Percentiles rank a stretch among this genome's conserved stretches.
These are phyloP conservation scores for Trypanosomatidae sp. DNA, from an alignment of 208 protist species.

Conservation along the genomic window DNA sequence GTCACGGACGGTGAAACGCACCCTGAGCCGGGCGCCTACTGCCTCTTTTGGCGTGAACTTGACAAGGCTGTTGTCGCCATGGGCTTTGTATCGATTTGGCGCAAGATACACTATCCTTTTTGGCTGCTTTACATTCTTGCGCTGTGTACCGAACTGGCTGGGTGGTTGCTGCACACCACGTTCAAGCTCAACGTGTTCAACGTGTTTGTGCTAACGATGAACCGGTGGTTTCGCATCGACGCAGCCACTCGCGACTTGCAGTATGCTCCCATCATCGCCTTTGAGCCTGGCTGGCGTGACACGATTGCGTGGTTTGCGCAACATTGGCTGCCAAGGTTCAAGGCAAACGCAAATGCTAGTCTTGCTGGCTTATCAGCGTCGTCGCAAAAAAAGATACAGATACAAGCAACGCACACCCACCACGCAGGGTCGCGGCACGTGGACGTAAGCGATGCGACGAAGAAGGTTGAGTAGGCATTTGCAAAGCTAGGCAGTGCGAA, in stretches of 20 bases:
- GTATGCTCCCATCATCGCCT: constrained; percentile 81
- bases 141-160: constrained; percentile 55
- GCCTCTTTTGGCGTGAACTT: constrained; percentile 87
- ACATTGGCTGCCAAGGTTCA: constrained; percentile 84
- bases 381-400: constrained; percentile 86
- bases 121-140: constrained; percentile 80
- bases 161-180: constrained; percentile 55
- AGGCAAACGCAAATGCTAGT: constrained; percentile 33
- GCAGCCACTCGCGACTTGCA: constrained; percentile 79
- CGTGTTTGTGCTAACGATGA: constrained; percentile 91
- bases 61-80: constrained; percentile 84
- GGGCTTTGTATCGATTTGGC: constrained; percentile 76
- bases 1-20: constrained; percentile 90
- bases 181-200: constrained; percentile 92
- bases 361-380: constrained; percentile 52
- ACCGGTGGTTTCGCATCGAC: constrained; percentile 90
- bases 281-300: constrained; percentile 76
- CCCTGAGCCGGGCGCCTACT: constrained; percentile 76
- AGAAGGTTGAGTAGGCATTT: no score
- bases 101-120: constrained; percentile 81
- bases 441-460: no score
- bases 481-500: no score
- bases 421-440: neutral
- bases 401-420: constrained; percentile 65
- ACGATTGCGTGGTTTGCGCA: constrained; percentile 85